Evolutionary conservation across 805 yeast genomes (phyloP), one percentile per base, ranked within the genome.

Genomic region (Wickerhamiella dianesei): DNA sequence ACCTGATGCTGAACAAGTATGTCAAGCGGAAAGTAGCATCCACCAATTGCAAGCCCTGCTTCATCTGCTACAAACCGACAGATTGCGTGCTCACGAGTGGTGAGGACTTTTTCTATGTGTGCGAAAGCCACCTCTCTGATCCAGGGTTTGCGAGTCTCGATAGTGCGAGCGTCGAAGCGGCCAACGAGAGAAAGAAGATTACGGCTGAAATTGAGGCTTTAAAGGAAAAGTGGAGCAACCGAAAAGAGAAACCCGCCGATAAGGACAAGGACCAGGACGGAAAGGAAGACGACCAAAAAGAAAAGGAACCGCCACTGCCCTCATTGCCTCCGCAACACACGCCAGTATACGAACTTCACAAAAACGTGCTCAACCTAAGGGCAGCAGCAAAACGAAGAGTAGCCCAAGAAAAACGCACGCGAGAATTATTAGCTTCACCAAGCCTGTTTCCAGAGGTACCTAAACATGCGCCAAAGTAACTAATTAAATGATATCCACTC

Each of bases 401-500:
- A 2, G 61, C 56, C 22, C 57, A 59, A 16, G 57, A 66, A 13
- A 55, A 57, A 42, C 52, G 55, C 46, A 57, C 65, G 14, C 51
- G 50, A 21, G 56, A 62, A 40, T 37, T 64, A 49, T 56, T 66
- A 16, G 45, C 53, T 16, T 56, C 59, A 13, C 62, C 62, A 6
- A 53, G 55, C 16, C 50, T 57, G 39, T 64, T 66, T 35, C 71
- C 71, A 1, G 46, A 53, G 17, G 67, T 52, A 5, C 71, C 71
- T 13, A 54, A 55, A 5, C 59, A 56, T 21, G 47, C 44, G 21
- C 55, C 55, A 8, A 18, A 17, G 40, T 19, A 4, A 19, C 42
- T 3, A 80, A 88, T 52, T 77, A 80, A 32, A 88, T 25, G 32
- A 25, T 6, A 25, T 69, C 95, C 95, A 88, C 52, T 78, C 72